Percentiles rank a stretch among this genome's conserved stretches.
Evolutionary conservation across 1,284 basidiomycete species (phyloP).

Genomic region (Sanghuangporus weigelae): DNA sequence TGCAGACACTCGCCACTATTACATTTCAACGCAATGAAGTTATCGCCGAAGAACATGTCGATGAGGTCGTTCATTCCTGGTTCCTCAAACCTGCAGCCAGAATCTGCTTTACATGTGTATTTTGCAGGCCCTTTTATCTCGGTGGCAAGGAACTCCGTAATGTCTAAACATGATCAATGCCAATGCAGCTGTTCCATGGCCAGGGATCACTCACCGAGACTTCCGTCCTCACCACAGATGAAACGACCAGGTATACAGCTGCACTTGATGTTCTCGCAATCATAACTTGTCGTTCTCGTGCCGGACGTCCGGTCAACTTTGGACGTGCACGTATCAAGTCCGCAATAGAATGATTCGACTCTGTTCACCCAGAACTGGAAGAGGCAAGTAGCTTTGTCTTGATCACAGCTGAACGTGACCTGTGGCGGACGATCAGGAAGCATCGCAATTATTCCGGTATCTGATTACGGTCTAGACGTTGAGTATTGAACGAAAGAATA

Average conservation of each 20-base stretch:
- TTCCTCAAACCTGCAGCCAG: constrained; percentile 86
- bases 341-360: constrained; percentile 95
- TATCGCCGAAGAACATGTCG: constrained; percentile 89
- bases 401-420: constrained; percentile 90
- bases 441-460: constrained; percentile 87
- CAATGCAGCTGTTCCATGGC: constrained; percentile 3
- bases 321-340: constrained; percentile 63
- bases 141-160: constrained; percentile 87
- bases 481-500: background rate
- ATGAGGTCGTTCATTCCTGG: constrained; percentile 96
- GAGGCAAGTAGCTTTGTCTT: constrained; percentile 56
- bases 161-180: constrained; percentile 52
- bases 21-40: constrained; percentile 84
- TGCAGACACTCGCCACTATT: constrained; percentile 92
- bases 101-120: constrained; percentile 77
- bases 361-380: constrained; percentile 98
- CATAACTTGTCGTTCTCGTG: constrained; percentile 70
- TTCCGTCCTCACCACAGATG: constrained; percentile 94
- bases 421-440: constrained; percentile 86
- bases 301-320: constrained; percentile 51
- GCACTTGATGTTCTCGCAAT: constrained; percentile 82
- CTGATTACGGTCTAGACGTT: constrained; percentile 33
- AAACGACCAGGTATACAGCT: constrained; percentile 89
- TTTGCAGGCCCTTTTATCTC: constrained; percentile 88
- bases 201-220: constrained; percentile 63